A percentile compares a stretch with the other conserved stretches of the same genome.
phyloP scores from a whole-genome alignment of 768 basidiomycete species.

The Leccinum truebloodii region DNA sequence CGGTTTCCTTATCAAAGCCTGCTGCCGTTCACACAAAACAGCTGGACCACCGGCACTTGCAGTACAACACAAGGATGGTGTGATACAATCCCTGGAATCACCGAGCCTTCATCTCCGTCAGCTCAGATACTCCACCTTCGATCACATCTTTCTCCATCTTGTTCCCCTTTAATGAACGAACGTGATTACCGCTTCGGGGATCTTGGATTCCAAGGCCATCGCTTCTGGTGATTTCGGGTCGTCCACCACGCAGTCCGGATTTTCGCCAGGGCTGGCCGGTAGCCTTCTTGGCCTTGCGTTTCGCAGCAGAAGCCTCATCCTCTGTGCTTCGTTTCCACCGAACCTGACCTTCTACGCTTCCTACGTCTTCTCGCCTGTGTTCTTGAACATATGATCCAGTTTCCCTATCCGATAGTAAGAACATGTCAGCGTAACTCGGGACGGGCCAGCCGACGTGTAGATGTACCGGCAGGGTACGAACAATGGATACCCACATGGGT shows the following conservation, averaged over 20 bases:
- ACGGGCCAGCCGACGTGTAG: too few relatives aligned
- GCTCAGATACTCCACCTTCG: slow-evolving; percentile 51
- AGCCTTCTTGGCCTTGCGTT: slow-evolving; percentile 57
- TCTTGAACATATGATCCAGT: slow-evolving; percentile 79
- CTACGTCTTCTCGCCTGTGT: slow-evolving; percentile 88
- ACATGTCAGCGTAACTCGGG: too few relatives aligned
- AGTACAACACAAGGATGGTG: neutral
- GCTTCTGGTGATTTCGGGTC: slow-evolving; percentile 73
- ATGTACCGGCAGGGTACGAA: too few relatives aligned
- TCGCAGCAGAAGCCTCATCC: slow-evolving; percentile 42
- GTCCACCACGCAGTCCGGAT: slow-evolving; percentile 40
- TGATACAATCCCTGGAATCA: neutral
- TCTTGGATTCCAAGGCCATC: slow-evolving; percentile 68
- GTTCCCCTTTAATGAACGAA: slow-evolving; percentile 63
- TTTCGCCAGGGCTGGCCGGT: slow-evolving; percentile 44
- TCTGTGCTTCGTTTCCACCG: slow-evolving; percentile 55
- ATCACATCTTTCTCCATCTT: slow-evolving; percentile 47
- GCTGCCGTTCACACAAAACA: neutral
- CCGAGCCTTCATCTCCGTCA: slow-evolving; percentile 39
- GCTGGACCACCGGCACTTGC: neutral
- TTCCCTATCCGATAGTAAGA: slow-evolving; percentile 25
- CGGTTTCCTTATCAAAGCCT: neutral
- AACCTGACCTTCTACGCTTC: slow-evolving; percentile 81
- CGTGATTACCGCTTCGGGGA: slow-evolving; percentile 69
- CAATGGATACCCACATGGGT: too few relatives aligned